These are phyloP conservation scores for Erysimum pusillum DNA, from an alignment of 441 rosid genomes.

Conservation along the genomic window DNA sequence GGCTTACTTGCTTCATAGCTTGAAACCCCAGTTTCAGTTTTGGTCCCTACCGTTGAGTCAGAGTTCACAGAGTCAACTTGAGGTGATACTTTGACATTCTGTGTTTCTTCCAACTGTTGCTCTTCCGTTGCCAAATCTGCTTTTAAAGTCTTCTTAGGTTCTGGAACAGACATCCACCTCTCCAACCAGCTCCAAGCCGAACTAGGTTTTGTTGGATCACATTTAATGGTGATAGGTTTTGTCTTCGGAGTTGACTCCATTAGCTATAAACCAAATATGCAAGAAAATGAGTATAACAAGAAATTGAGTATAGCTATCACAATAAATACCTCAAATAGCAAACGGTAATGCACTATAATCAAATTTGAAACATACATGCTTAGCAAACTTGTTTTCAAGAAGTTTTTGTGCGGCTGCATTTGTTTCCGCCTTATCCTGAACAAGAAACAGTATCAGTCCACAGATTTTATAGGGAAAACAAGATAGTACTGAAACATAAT, in stretches of 20 bases:
- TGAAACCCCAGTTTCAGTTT: conserved; percentile 56
- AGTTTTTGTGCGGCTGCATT: conserved; percentile 71
- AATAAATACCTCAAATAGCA: background rate
- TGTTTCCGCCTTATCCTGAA: conserved; percentile 60
- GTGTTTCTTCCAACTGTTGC: conserved; percentile 54
- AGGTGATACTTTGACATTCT: conserved; percentile 41
- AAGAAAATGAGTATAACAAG: conserved; percentile 37
- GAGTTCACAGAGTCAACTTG: conserved; percentile 48
- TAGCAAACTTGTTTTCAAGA: conserved; percentile 83
- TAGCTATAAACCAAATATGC: conserved; percentile 58
- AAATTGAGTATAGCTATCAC: background rate
- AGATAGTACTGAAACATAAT: background rate
- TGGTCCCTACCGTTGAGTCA: conserved; percentile 47
- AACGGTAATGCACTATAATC: background rate
- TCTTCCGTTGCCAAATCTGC: conserved; percentile 49
- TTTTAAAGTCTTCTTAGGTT: conserved; percentile 56
- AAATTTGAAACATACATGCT: conserved; percentile 61
- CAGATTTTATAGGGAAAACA: background rate
- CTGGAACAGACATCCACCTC: conserved; percentile 87
- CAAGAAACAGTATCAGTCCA: conserved; percentile 28
- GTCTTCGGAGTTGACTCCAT: conserved; percentile 81
- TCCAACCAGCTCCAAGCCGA: conserved; percentile 97
- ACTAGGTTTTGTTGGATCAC: conserved; percentile 80
- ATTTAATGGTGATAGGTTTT: conserved; percentile 74
- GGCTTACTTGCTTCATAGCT: conserved; percentile 50